Evolutionary conservation across 345 rosid genomes (phyloP).

Genomic region (Hirschfeldia incana): DNA sequence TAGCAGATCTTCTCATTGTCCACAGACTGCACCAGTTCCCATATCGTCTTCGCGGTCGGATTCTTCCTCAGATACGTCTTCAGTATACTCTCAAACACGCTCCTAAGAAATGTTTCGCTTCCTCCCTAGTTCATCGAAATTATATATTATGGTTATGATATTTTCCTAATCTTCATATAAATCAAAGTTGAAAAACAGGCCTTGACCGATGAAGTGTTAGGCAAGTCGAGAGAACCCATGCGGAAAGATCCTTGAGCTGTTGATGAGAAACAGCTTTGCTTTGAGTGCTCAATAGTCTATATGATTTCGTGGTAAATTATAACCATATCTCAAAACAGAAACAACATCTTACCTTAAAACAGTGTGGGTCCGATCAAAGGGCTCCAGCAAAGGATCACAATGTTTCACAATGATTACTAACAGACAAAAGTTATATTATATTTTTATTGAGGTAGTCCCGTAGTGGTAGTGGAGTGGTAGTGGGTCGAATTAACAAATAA

Average conservation of each 20-base stretch:
- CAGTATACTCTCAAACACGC: constrained; percentile 59
- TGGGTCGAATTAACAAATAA: background rate
- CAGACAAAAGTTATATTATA: background rate
- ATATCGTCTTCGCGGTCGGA: constrained; percentile 65
- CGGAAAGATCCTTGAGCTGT: background rate
- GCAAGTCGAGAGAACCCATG: constrained; percentile 22
- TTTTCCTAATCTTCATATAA: background rate
- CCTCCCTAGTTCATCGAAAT: constrained; percentile 36
- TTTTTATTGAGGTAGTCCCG: no score
- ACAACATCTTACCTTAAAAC: background rate
- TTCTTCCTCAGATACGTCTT: constrained; percentile 63
- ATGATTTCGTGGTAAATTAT: background rate
- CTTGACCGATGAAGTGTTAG: constrained; percentile 22
- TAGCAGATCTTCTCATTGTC: constrained; percentile 58
- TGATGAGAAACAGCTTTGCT: background rate
- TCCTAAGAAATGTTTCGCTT: constrained; percentile 61
- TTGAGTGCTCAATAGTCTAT: background rate
- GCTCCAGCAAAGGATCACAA: background rate
- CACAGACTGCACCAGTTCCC: constrained; percentile 61
- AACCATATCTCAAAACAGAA: background rate
- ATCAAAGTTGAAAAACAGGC: background rate
- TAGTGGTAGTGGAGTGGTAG: background rate
- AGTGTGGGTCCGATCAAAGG: background rate
- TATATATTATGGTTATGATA: background rate
- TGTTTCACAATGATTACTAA: background rate